phyloP scores from a whole-genome alignment of 257 asterid genomes.

The Fraxinus cuspidata region DNA sequence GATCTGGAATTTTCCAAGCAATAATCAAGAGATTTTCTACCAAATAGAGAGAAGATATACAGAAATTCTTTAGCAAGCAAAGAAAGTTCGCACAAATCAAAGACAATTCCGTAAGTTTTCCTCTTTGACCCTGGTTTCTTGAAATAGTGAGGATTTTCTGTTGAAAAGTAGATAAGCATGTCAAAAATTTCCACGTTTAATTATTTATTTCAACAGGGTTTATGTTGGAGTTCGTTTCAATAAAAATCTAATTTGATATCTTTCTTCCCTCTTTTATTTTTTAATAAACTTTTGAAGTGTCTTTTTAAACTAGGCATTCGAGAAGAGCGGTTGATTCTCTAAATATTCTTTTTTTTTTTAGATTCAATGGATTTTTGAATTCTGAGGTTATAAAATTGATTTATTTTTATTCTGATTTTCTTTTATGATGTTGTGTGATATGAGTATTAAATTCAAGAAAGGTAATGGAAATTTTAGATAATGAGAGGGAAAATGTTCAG shows the following conservation, averaged over 20 bases:
- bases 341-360: too few relatives aligned
- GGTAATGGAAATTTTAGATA: background rate
- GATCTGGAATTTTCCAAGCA: background rate
- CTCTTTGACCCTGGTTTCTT: background rate
- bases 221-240: background rate
- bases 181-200: background rate
- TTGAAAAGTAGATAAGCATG: background rate
- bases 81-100: background rate
- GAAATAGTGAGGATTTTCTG: background rate
- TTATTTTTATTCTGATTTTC: background rate
- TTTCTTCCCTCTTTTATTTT: background rate
- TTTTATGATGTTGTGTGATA: background rate
- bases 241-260: background rate
- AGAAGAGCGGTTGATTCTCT: background rate
- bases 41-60: background rate
- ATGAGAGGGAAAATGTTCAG: background rate
- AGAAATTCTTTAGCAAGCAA: background rate
- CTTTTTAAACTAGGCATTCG: background rate
- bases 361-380: background rate
- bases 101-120: constrained; percentile 8
- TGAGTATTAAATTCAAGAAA: background rate
- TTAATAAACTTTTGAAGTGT: background rate
- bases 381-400: background rate
- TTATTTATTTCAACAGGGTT: background rate
- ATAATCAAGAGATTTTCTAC: background rate